Evolutionary conservation across 2,329 filamentous ascomycete species (phyloP), one percentile per base, ranked within the genome.

Genomic region (Pseudocercospora crystallina): DNA sequence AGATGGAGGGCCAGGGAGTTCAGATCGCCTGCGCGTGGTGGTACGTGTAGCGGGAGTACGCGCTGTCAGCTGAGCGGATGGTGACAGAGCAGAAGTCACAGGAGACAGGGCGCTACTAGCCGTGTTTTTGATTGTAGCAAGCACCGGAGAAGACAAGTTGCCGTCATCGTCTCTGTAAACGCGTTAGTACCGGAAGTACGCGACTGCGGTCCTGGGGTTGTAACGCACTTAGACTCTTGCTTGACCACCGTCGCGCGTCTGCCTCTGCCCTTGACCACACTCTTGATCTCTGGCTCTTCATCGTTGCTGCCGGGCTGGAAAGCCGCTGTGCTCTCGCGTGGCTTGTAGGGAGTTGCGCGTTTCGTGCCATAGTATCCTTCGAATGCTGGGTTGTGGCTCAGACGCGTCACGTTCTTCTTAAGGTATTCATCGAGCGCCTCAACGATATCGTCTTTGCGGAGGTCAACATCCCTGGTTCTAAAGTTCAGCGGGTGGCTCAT

Each of bases 381-480:
- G 67, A 96, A 81, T 48, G 76, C 77, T 47, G 84, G 73, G 59
- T 90, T 82, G 51, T 76, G 75, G 45, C 80, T 76, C 66, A 88
- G 86, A 54, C 77, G 78, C 57, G 80, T 75, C 61, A 81, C 77
- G 73, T 96, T 87, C 56, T 81, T 77, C 60, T 82, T 78, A 39
- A 95, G 81, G 71, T 84, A 85, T 40, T 85, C 80, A 62, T 95
- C 87, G 57, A 95, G 81, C 38, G 81, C 81, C 52, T 79, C 70
- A 66, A 92, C 89, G 53, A 97, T 81, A 42, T 96, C 90, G 58
- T 79, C 76, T 73, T 96, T 96, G 70, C 86, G 87, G 58, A 86
- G 74, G 49, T 79, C 76, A 60, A 89, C 83, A 15, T 62, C 51
- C 41, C 65, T 67, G 49, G 31, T 17, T 26, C 12, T 11, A 35